A percentile compares a stretch with the other conserved stretches of the same genome.
These are phyloP conservation scores for Trichoderma sp. DNA, from an alignment of 2,329 filamentous ascomycete genomes.

Conservation along the genomic window DNA sequence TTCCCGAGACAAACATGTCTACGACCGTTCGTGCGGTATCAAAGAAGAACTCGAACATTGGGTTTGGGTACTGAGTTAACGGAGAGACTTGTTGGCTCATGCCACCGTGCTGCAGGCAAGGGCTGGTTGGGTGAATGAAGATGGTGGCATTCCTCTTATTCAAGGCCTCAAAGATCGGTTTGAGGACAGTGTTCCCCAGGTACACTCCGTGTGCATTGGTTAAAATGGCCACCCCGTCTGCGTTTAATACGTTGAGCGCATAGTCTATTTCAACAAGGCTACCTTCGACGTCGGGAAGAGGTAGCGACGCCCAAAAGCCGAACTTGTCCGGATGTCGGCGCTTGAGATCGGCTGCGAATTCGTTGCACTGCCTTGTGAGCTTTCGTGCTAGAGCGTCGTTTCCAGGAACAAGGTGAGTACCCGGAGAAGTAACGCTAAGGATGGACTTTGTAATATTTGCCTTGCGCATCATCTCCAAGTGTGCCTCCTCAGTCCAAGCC, in stretches of 20 bases:
- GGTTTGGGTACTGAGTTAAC: constrained; percentile 33
- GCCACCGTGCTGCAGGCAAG: constrained; percentile 18
- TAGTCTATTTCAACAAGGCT: constrained; percentile 37
- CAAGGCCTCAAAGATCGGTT: constrained; percentile 42
- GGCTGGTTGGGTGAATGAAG: constrained; percentile 45
- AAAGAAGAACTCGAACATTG: constrained; percentile 50
- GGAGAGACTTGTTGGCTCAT: constrained; percentile 27
- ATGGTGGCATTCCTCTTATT: constrained; percentile 39
- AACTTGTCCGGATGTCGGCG: constrained; percentile 32
- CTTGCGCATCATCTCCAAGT: constrained; percentile 50
- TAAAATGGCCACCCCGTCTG: constrained; percentile 43
- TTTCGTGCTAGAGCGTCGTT: constrained; percentile 34
- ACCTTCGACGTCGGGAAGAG: constrained; percentile 33
- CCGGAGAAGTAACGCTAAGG: constrained; percentile 54
- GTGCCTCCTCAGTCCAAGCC: constrained; percentile 45
- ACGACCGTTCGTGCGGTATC: constrained; percentile 49
- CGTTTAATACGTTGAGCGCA: constrained; percentile 28
- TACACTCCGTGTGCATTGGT: constrained; percentile 43
- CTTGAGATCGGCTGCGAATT: constrained; percentile 31
- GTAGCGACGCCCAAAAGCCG: constrained; percentile 42
- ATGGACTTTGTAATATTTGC: constrained; percentile 51
- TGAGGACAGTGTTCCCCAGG: constrained; percentile 40
- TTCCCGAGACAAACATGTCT: constrained; percentile 48
- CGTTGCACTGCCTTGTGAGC: constrained; percentile 30
- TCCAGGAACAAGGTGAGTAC: constrained; percentile 42